Percentiles rank a stretch among this genome's conserved stretches.
phyloP scores from a whole-genome alignment of 1,284 basidiomycete species.

The Ganoderma lucidum region DNA sequence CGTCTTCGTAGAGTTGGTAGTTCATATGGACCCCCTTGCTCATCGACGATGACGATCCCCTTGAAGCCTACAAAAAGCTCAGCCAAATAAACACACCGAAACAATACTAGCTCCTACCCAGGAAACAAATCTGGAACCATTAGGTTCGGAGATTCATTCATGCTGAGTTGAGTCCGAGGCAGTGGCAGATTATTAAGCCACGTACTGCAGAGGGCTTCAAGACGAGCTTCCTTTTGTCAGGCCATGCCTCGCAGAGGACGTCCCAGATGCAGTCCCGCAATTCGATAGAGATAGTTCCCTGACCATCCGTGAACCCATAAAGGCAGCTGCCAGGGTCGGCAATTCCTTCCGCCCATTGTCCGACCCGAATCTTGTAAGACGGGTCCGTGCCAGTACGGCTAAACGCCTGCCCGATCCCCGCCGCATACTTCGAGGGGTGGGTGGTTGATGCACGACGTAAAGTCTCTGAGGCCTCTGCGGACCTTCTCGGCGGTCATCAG shows the following conservation, averaged over 20 bases:
- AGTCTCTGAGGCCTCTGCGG: conserved; percentile 68
- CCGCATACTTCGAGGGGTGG: conserved; percentile 84
- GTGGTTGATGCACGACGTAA: conserved; percentile 57
- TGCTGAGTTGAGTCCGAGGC: not conserved
- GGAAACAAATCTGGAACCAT: conserved; percentile 78
- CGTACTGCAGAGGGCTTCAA: conserved; percentile 67
- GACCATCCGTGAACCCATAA: conserved; percentile 75
- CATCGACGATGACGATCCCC: conserved; percentile 33
- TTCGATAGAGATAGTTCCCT: conserved; percentile 73
- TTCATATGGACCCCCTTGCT: conserved; percentile 61
- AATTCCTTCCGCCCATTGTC: conserved; percentile 67
- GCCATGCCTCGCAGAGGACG: conserved; percentile 54
- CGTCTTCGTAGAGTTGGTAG: conserved; percentile 75
- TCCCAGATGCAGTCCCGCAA: conserved; percentile 67
- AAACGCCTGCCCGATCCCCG: conserved; percentile 83
- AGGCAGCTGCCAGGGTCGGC: conserved; percentile 56
- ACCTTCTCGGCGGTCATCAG: conserved; percentile 62
- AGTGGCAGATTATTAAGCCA: conserved; percentile 20
- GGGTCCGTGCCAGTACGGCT: conserved; percentile 82
- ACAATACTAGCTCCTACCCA: conserved; percentile 49
- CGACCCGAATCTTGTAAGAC: conserved; percentile 59
- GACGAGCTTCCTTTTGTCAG: conserved; percentile 37
- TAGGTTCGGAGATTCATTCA: not conserved
- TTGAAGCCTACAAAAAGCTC: conserved; percentile 48
- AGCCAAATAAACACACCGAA: not conserved